Evolutionary conservation across 768 basidiomycete species (phyloP), one percentile per base, ranked within the genome.

Genomic region (Solioccasus polychromus): DNA sequence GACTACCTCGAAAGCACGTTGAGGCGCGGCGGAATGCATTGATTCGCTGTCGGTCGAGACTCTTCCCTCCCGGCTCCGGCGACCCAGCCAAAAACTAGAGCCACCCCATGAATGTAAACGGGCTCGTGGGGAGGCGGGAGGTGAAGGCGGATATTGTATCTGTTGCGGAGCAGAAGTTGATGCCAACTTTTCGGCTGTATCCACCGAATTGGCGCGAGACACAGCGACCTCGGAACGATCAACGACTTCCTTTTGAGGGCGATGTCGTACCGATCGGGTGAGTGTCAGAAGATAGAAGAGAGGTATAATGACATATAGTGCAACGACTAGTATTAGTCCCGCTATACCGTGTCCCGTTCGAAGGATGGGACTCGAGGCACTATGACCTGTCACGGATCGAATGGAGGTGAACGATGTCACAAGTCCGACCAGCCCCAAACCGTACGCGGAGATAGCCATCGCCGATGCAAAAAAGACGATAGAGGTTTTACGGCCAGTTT

Each of bases 321-420:
- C 73, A 31, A 78, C 47, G 59, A 85, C 86, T 14, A 91, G 74
- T 15, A 75, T 75, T 34, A 90, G 66, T 26, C 85, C 84, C 1
- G 76, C 81, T 59, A 73, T 71, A 25, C 83, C 79, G 57, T 91
- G 89, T 8, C 63, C 59, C 2, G 88, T 89, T 47, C 67, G 70
- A 35, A 89, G 72, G 47, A 66, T 40, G 30, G 40, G 42, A 32
- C 60, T 54, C 24, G 69, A 59, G 12, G 51, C 40, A 36, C 67
- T 58, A 36, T 71, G 69, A 51, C 66, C 72, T 34, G 60, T 44
- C 7, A 66, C 15, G 31, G 65, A 53, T 19, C 51, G 64, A 42
- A 78, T 74, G 32, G 80, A 74, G 2, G 80, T 82, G 63, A 90
- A 87, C 7, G 85, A 73, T 3, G 76, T 69, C 15, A 70, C 76